Evolutionary conservation across 192 early-diverging fungal species (phyloP), one percentile per base, ranked within the genome.

Genomic region (Ambispora gerdemannii): DNA sequence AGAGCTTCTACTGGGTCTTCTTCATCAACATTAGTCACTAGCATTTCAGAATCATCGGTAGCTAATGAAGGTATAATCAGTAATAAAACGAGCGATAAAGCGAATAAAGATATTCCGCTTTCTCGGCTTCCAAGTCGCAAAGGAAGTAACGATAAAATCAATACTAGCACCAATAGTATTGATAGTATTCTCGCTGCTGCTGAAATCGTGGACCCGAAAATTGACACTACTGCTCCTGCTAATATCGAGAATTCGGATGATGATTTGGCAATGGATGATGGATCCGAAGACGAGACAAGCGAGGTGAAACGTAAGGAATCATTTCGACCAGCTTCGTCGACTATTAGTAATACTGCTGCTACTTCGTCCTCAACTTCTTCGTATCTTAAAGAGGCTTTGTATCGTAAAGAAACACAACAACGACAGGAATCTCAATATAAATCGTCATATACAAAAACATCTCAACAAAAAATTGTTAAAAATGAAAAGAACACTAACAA

Each of bases 181-280:
- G 27, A 24, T 27, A 13, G 4, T 20, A 56, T 24, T 27, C 27
- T 56, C 53, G 6, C 20, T 20, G 27, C 53, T 56, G 53, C 20
- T 7, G 27, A 56, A 20, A 56, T 24, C 8, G 19, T 56, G 53
- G 20, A 24, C 4, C 53, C 53, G 53, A 20, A n/a, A n/a, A 56
- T 13, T 24, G 53, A 56, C 47, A 19, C 8, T 49, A 43, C 15
- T 43, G 38, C 38, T 10, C n/a, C 53, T 22, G 24, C 53, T 25
- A 55, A 25, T 17, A 55, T 6, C 28, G 24, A 15, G 3, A 25
- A 61, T 28, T 61, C 59, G 3, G 59, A 61, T 61, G 28, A 15
- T 61, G 59, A 61, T 61, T 30, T 61, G 4, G 59, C 68, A 30
- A 70, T 70, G 68, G 68, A 70, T 70, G 68, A 70, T 60, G 52